Base-by-base conservation (phyloP, 805 yeast genomes). In the Dipodascopsis uninucleata region DNA sequence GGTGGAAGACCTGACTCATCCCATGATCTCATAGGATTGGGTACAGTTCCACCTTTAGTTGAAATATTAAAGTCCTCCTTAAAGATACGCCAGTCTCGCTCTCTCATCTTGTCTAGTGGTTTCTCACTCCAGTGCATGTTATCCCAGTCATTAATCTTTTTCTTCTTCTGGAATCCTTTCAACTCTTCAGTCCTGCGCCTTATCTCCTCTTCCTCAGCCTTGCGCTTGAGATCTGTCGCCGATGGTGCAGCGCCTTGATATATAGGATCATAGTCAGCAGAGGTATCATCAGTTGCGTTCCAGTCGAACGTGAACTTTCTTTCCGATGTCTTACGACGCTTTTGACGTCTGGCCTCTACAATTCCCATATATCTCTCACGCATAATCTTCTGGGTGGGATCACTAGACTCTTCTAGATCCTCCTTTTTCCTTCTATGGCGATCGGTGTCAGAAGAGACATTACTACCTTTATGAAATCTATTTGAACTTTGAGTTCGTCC, bases 11-110 rank as follows among this genome's bases (percentile, higher is more conserved):
- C 57, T 3, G 79, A 68, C 53, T 88, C 96, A 0, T 64, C 41
- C 97, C 97, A 90, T 5, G 62, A 61, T 46, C 96, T 68, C 38
- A 90, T 61, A 0, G 96, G 96, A 36, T 76, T 67, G 1, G 69
- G 67, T 2, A 71, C 56, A 2, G 58, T 48, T 0, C 62, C 60
- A 1, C 79, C 78, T 53, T 76, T 79, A 0, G 77, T 68, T 1
- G 71, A 66, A 18, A 90, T 85, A 53, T 75, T 75, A 60, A 69
- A 85, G 54, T 89, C 96, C 56, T 86, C 94, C 52, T 74, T 75
- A 62, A 90, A 70, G 26, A 87, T 81, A 45, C 96, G 72, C 97
- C 97, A 90, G 62, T 93, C 97, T 52, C 97, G 71, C 0, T 72
- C 68, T 0, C 77, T 76, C 97, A 90, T 88, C 31, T 76, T 71